Evolutionary conservation across 2,329 filamentous ascomycete genomes (phyloP), one percentile per base, ranked within the genome.

Genomic region (Penicillium sp.): DNA sequence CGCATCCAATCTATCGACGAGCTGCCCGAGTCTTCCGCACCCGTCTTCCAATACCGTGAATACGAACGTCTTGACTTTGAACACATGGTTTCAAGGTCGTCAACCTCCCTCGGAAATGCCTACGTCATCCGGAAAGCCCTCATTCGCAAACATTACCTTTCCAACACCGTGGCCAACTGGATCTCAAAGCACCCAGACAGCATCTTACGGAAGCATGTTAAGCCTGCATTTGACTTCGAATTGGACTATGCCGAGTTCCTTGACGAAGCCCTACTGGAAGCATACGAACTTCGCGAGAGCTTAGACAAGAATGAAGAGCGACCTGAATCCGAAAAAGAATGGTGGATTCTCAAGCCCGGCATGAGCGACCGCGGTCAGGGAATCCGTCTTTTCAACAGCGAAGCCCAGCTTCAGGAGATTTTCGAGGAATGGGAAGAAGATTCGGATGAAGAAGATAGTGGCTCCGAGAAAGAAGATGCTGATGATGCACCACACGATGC

Each of bases 281-380:
- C 90, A 0, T 98, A 89, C 72, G 95, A 98, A 68, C 76, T 99
- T 51, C 83, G 88, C 21, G 90, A 91, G 55, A 93, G 90, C 65
- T 82, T 96, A 74, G 84, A 84, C 31, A 81, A 81, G 46, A 96
- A 96, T 65, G 84, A 84, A 49, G 72, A 75, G 26, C 81, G 80
- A 37, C 93, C 95, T 60, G 84, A 83, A 19, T 64, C 74, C 10
- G 77, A 83, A 43, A 82, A 83, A 57, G 87, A 96, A 71, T 99
- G 93, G 93, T 99, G 95, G 95, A 98, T 99, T 64, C 75, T 99
- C 58, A 99, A 99, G 76, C 93, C 95, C 0, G 90, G 93, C 9
- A 98, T 99, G 95, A 96, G 91, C 73, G 95, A 99, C 71, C 85
- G 93, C 24, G 95, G 93, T 0, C 93, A 97, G 72, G 95, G 95